phyloP scores from a whole-genome alignment of 2,329 filamentous ascomycete genomes.

The Coniochaeta sp. region DNA sequence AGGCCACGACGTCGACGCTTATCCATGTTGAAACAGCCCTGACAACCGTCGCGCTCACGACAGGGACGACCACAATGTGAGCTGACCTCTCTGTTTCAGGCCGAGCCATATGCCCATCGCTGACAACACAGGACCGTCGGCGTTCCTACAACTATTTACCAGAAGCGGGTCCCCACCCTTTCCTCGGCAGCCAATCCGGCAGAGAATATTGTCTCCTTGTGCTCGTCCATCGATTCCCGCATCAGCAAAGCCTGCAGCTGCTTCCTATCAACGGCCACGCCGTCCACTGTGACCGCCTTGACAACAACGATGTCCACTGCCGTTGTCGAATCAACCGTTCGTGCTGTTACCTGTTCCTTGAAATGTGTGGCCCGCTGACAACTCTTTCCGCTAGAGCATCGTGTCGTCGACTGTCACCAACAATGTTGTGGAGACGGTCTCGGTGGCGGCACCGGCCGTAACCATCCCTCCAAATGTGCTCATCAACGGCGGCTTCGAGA shows the following conservation, averaged over 20 bases:
- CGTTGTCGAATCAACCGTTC: conserved; percentile 4
- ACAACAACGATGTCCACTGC: conserved; percentile 8
- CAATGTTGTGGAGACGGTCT: conserved; percentile 7
- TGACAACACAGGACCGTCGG: neutral
- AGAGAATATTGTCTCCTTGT: conserved; percentile 8
- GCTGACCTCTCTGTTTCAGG: neutral
- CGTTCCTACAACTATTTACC: conserved; percentile 46
- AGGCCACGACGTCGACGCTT: conserved; percentile 6
- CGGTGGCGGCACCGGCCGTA: conserved; percentile 4
- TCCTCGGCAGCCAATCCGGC: conserved; percentile 4
- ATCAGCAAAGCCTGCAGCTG: conserved; percentile 16
- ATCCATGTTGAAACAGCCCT: conserved; percentile 9
- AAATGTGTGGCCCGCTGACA: no score
- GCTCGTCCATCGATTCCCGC: conserved; percentile 5
- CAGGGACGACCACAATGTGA: conserved; percentile 4
- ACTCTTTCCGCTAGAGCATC: neutral
- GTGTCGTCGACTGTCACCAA: conserved; percentile 5
- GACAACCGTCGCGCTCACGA: conserved; percentile 6
- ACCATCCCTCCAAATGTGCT: conserved; percentile 9
- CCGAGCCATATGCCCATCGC: neutral
- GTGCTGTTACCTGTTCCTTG: no score
- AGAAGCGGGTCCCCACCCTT: conserved; percentile 13
- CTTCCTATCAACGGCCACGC: conserved; percentile 13
- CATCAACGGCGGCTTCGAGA: conserved; percentile 11
- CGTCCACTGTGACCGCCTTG: conserved; percentile 10